Conservation (phyloP, 2,329 filamentous ascomycete species). For the Ilyonectria robusta region DNA sequence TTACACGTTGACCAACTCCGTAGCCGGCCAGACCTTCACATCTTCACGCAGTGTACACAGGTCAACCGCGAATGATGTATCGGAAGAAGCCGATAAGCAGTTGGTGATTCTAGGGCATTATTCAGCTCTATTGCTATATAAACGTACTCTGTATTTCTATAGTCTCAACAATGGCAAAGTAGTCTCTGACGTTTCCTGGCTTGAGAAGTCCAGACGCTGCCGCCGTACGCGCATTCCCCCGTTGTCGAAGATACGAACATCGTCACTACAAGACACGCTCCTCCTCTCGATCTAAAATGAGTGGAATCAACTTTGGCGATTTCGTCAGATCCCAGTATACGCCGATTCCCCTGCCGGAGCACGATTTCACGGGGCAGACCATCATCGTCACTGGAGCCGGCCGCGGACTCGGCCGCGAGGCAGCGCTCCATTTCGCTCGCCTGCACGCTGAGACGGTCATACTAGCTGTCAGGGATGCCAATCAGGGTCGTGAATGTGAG, state of each 20-base stretch:
- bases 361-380: conserved; percentile 9
- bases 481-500: background rate
- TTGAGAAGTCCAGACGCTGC: no score
- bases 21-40: no score
- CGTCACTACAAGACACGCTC: no score
- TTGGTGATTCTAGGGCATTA: background rate
- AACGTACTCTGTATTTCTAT: background rate
- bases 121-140: background rate
- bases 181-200: no score
- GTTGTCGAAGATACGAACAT: no score
- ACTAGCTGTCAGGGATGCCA: conserved; percentile 4
- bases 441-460: background rate
- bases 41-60: background rate
- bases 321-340: conserved; percentile 6
- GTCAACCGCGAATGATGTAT: background rate
- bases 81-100: background rate
- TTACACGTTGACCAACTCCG: no score
- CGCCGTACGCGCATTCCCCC: no score
- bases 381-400: conserved; percentile 7
- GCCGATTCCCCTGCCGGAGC: background rate
- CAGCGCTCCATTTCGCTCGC: conserved; percentile 1
- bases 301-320: conserved; percentile 3
- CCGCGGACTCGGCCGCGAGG: conserved; percentile 2
- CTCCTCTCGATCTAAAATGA: background rate
- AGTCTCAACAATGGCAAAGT: no score